Percentiles rank a stretch among this genome's conserved stretches.
Conservation (phyloP, 352 stramenopile species). For the Vaucheria bursata region DNA sequence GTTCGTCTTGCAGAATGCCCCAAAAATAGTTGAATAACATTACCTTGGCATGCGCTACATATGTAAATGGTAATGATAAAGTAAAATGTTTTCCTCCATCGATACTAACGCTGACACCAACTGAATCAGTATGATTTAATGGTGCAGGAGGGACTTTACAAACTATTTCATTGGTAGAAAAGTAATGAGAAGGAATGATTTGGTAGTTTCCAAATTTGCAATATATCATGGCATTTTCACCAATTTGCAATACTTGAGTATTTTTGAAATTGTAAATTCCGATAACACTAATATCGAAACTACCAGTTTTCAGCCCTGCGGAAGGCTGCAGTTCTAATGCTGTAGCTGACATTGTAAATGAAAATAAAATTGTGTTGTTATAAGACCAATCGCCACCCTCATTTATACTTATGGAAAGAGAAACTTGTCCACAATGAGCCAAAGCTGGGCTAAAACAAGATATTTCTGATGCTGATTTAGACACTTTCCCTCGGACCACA, state of each 20-base stretch:
- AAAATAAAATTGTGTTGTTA: not conserved
- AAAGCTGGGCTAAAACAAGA: not conserved
- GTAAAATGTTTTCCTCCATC: constrained; percentile 3
- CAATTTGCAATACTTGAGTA: not conserved
- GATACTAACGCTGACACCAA: not conserved
- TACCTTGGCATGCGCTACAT: not conserved
- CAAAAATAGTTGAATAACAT: too few species aligned
- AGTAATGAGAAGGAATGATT: not conserved
- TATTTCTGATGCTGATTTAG: not conserved
- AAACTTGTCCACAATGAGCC: not conserved
- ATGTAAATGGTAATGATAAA: not conserved
- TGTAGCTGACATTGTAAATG: not conserved
- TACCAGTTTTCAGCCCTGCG: not conserved
- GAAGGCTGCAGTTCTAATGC: not conserved
- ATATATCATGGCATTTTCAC: not conserved
- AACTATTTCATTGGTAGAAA: not conserved
- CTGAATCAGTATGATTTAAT: not conserved
- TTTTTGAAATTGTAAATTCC: not conserved
- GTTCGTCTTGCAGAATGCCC: too few species aligned
- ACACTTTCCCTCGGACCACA: not conserved
- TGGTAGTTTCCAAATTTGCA: not conserved
- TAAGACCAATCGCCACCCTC: not conserved
- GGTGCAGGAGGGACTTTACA: not conserved
- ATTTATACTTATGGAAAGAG: not conserved
- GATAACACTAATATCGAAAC: not conserved